phyloP scores from a whole-genome alignment of 208 protist genomes.

The Wallacemonas sp. region DNA sequence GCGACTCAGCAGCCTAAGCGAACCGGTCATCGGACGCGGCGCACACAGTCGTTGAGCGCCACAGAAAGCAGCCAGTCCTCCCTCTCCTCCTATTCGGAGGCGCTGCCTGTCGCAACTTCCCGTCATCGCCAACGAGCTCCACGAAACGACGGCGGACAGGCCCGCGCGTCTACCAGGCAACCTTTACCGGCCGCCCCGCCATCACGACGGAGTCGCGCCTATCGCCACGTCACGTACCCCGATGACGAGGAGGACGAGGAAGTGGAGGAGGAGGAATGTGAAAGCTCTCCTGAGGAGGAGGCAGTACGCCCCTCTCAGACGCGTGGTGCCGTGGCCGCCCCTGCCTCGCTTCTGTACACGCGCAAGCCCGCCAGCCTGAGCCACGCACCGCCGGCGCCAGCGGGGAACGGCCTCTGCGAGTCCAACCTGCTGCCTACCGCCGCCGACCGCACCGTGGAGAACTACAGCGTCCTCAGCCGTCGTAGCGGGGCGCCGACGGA shows the following conservation, averaged over 20 bases:
- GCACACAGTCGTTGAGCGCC: too few relatives aligned
- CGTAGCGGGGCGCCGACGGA: conserved; percentile 4
- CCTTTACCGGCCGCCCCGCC: background rate
- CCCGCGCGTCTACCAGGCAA: background rate
- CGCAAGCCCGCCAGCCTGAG: background rate
- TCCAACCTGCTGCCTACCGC: background rate
- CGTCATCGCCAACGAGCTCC: too few relatives aligned
- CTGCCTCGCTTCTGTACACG: background rate
- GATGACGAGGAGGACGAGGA: conserved; percentile 3
- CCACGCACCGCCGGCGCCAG: background rate
- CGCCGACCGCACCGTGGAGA: background rate
- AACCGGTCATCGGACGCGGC: too few relatives aligned
- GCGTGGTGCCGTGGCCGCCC: too few relatives aligned
- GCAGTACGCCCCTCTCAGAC: background rate
- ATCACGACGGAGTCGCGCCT: background rate
- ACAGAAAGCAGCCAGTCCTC: too few relatives aligned
- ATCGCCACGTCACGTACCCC: conserved; percentile 8
- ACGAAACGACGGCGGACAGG: conserved; percentile 10
- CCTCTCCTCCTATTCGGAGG: too few relatives aligned
- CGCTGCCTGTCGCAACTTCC: too few relatives aligned
- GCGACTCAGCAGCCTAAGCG: too few relatives aligned
- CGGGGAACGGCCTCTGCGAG: background rate
- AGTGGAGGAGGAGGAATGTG: background rate
- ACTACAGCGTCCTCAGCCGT: background rate
- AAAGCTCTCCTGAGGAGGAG: background rate